Evolutionary conservation across 306 rosid species (phyloP).

Genomic region (Oxytropis ochrocephala): DNA sequence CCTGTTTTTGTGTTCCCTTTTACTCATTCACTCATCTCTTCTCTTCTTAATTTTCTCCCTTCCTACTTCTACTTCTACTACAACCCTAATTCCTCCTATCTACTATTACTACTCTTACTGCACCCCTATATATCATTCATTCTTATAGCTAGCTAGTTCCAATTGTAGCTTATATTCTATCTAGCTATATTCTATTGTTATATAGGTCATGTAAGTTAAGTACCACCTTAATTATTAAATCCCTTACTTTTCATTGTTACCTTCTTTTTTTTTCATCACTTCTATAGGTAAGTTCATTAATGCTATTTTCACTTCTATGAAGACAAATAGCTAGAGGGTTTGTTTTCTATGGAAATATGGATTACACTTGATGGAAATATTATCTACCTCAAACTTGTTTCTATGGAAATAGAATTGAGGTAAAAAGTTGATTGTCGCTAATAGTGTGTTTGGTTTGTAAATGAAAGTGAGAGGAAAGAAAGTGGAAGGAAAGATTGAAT

Average conservation of each 20-base stretch:
- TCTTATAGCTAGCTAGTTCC: slow-evolving; percentile 18
- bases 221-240: slow-evolving; percentile 16
- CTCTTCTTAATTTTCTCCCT: neutral
- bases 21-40: slow-evolving; percentile 21
- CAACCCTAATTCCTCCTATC: neutral
- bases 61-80: neutral
- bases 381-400: neutral
- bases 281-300: neutral
- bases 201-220: neutral
- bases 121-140: neutral
- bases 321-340: neutral
- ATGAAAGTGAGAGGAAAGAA: no score
- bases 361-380: neutral
- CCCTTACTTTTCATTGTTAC: slow-evolving; percentile 22
- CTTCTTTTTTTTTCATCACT: neutral
- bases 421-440: no score
- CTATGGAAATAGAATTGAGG: neutral
- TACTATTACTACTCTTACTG: neutral
- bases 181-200: neutral
- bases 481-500: no score
- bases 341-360: neutral
- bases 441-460: no score
- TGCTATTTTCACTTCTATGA: neutral
- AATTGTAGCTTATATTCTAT: slow-evolving; percentile 15
- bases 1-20: slow-evolving; percentile 33